Evolutionary conservation across 257 asterid genomes (phyloP).

Genomic region (Nemophila menziesii): DNA sequence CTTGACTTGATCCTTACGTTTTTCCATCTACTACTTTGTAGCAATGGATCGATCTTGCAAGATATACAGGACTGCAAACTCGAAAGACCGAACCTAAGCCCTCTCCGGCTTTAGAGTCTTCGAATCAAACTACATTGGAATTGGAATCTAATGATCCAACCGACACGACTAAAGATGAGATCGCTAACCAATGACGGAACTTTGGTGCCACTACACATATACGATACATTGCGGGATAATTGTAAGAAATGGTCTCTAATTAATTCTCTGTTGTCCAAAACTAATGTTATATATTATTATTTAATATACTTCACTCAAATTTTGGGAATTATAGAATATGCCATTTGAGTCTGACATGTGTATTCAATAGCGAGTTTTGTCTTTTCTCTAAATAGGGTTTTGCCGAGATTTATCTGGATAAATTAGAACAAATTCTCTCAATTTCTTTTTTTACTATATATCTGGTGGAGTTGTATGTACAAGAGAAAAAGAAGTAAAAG

Average conservation of each 20-base stretch:
- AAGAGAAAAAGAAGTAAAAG: no score
- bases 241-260: constrained; percentile 12
- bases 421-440: no score
- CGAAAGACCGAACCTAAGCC: constrained; percentile 34
- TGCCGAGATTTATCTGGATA: no score
- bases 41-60: constrained; percentile 98
- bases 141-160: constrained; percentile 36
- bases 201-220: constrained; percentile 4
- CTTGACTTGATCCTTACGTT: constrained; percentile 13
- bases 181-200: constrained; percentile 34
- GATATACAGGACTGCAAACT: constrained; percentile 72
- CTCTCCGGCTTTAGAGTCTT: constrained; percentile 27
- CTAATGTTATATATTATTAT: background rate
- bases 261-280: background rate
- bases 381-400: no score
- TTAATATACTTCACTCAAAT: background rate
- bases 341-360: no score
- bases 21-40: constrained; percentile 30
- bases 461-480: no score
- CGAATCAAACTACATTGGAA: constrained; percentile 34
- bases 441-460: no score
- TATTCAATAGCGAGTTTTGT: no score
- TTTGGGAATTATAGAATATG: no score
- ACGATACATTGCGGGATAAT: constrained; percentile 10
- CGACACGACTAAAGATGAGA: constrained; percentile 46